Base-by-base conservation (phyloP, 2,329 filamentous ascomycete genomes). In the Colletotrichum lini region DNA sequence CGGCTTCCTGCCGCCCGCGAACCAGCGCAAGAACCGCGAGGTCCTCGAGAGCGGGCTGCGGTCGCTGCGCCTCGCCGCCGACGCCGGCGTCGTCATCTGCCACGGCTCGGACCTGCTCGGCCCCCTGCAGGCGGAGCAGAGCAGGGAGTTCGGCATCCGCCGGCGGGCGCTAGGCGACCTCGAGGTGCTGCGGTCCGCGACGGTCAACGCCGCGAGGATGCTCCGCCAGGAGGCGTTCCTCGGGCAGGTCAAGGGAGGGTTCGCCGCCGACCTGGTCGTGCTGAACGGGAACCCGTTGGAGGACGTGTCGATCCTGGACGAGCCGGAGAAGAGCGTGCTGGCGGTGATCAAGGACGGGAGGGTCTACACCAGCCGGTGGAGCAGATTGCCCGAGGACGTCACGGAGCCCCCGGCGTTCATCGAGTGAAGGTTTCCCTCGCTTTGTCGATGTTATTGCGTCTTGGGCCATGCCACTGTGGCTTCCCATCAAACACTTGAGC, bases 341-440 rank as follows among this genome's bases (percentile, higher is more conserved):
- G 84, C 81, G 2, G 87, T 90, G 1, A 80, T 90, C 58, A 89
- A 90, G 75, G 87, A 88, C 45, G 88, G 88, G 3, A 79, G 84
- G 23, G 82, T 80, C n/a, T 79, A 78, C 50, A 75, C 69, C n/a
- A 79, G 77, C 21, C 73, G 76, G 12, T 79, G 77, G 77, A 66
- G 62, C 26, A 73, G 64, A 13, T n/a, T 79, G 30, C 57, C 69
- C 0, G 74, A 75, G 44, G 73, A 75, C 35, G 66, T 73, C 65
- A 77, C 40, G 23, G 70, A 65, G 18, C 66, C 65, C 23, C 13
- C 49, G 21, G 12, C 9, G 16, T 13, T 72, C 30, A 69, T 72
- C 4, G 70, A 72, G 23, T 72, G 57, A 60, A 30, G 18, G 7
- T 18, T n/a, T 23, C 38, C 15, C 15, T n/a, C 13, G 13, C 38